phyloP scores from a whole-genome alignment of 768 basidiomycete species.

The Leccinum incarnatum region DNA sequence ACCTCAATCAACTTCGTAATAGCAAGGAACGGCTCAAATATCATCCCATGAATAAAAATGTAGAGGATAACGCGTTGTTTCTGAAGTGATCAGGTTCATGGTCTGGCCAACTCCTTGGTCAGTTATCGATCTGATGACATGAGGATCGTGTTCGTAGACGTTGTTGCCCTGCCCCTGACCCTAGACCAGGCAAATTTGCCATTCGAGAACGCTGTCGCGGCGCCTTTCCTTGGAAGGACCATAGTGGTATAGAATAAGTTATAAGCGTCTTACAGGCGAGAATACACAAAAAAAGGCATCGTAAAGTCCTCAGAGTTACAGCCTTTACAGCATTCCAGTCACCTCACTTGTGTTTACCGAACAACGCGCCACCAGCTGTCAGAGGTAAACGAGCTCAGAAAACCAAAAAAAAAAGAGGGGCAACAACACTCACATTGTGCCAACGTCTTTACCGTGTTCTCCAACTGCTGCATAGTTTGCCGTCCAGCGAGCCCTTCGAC shows the following conservation, averaged over 20 bases:
- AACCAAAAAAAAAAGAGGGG: slow-evolving; percentile 1
- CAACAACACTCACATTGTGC: slow-evolving; percentile 47
- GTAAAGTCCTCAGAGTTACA: background rate
- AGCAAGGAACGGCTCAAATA: too few relatives aligned
- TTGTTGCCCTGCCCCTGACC: too few relatives aligned
- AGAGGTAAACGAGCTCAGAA: background rate
- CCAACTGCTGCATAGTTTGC: slow-evolving; percentile 48
- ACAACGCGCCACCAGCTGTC: background rate
- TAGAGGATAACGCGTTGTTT: too few relatives aligned
- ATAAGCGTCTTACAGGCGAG: too few relatives aligned
- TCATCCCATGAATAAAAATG: too few relatives aligned
- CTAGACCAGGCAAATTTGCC: background rate
- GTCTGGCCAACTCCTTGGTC: too few relatives aligned
- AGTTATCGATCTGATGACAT: too few relatives aligned
- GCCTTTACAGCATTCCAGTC: background rate
- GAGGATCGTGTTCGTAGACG: too few relatives aligned
- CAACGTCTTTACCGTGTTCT: slow-evolving; percentile 43
- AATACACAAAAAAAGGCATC: background rate
- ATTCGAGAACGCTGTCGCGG: background rate
- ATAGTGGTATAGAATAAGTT: background rate
- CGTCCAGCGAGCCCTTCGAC: slow-evolving; percentile 57
- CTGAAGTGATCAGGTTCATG: too few relatives aligned
- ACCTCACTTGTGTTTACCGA: slow-evolving; percentile 8
- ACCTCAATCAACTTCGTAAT: too few relatives aligned
- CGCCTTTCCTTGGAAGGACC: background rate